Evolutionary conservation across 176 grass and related monocot species (phyloP).

Genomic region (Carex cristatella): DNA sequence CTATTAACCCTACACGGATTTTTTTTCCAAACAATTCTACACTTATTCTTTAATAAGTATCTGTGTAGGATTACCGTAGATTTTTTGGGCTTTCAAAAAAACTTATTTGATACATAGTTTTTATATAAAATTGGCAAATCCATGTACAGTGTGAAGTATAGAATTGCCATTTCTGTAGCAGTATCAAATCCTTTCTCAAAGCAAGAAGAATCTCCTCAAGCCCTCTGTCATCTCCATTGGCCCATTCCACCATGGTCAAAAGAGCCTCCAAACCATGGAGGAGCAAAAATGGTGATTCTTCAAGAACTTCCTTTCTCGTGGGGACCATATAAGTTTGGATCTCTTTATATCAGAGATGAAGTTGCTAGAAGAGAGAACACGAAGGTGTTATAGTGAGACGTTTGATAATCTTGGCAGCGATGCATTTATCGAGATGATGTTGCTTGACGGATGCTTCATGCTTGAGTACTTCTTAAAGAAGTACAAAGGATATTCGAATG

Average conservation of each 20-base stretch:
- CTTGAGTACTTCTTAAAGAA: not conserved
- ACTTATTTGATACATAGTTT: too few species aligned
- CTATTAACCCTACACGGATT: too few species aligned
- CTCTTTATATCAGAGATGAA: conserved; percentile 17
- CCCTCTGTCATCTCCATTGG: conserved; percentile 15
- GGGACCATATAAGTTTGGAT: not conserved
- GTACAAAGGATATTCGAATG: too few species aligned
- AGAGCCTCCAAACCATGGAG: not conserved
- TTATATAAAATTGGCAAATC: too few species aligned
- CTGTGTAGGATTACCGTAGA: too few species aligned
- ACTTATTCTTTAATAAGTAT: too few species aligned
- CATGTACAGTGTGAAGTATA: too few species aligned
- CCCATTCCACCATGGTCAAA: not conserved
- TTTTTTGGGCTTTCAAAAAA: too few species aligned
- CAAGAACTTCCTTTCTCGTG: not conserved
- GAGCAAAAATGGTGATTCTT: conserved; percentile 10
- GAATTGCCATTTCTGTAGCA: too few species aligned
- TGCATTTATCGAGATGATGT: conserved; percentile 16
- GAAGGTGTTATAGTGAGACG: conserved; percentile 11
- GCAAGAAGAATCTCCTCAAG: conserved; percentile 10
- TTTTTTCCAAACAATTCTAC: too few species aligned
- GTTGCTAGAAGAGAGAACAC: not conserved
- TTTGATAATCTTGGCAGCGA: not conserved
- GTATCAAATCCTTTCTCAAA: not conserved
- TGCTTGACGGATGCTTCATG: conserved; percentile 22